Conservation (phyloP, 306 rosid genomes). For the Prunus mongolica region DNA sequence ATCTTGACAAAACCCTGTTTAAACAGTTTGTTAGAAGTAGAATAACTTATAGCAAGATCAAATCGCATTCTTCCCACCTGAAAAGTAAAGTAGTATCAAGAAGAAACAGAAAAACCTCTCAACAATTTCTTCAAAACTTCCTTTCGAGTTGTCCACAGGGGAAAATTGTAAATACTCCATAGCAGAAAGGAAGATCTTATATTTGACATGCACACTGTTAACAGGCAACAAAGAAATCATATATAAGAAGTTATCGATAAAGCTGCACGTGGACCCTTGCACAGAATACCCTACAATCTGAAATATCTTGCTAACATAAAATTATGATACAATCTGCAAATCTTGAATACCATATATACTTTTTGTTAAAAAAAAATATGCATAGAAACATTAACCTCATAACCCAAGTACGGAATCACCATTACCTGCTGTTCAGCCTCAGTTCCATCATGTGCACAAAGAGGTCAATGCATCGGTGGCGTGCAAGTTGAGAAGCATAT, state of each 20-base stretch:
- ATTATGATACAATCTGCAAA: neutral
- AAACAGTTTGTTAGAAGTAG: slow-evolving; percentile 25
- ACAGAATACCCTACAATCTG: neutral
- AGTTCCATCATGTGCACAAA: slow-evolving; percentile 98
- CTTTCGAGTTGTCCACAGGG: slow-evolving; percentile 61
- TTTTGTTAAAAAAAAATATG: neutral
- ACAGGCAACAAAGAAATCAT: slow-evolving; percentile 26
- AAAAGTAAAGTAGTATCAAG: slow-evolving; percentile 7
- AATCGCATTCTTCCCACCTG: slow-evolving; percentile 5
- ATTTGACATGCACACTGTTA: slow-evolving; percentile 76
- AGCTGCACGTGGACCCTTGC: neutral
- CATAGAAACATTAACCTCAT: neutral
- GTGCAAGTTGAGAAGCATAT: slow-evolving; percentile 96
- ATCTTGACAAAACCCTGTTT: slow-evolving; percentile 85
- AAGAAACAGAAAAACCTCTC: slow-evolving; percentile 53
- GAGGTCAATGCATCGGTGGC: slow-evolving; percentile 86
- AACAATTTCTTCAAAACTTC: slow-evolving; percentile 89
- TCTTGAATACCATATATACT: neutral
- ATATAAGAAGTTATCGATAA: neutral
- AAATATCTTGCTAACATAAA: neutral
- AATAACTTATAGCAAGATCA: slow-evolving; percentile 14
- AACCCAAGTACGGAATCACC: slow-evolving; percentile 10
- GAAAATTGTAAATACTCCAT: slow-evolving; percentile 92
- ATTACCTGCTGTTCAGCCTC: slow-evolving; percentile 86
- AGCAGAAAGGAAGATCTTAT: slow-evolving; percentile 90